Conservation (phyloP, 2,329 filamentous ascomycete species). For the Trichoderma sp. region DNA sequence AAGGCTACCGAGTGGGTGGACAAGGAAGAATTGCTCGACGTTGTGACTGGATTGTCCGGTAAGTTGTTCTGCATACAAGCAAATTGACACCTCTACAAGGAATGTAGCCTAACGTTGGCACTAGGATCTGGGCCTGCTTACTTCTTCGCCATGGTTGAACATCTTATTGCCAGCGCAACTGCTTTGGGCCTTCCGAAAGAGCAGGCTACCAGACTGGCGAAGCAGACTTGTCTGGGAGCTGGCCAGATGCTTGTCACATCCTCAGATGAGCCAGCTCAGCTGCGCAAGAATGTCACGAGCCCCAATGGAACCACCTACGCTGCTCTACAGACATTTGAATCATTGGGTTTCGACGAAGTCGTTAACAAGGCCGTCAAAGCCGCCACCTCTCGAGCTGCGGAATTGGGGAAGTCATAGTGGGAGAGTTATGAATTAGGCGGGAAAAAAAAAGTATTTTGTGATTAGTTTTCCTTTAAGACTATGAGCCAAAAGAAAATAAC, state of each 20-base stretch:
- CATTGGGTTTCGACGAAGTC: conserved; percentile 40
- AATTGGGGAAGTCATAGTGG: conserved; percentile 37
- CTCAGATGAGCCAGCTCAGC: conserved; percentile 43
- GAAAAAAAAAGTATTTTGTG: background rate
- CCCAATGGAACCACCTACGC: conserved; percentile 51
- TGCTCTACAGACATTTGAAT: conserved; percentile 47
- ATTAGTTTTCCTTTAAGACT: background rate
- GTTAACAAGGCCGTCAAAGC: conserved; percentile 48
- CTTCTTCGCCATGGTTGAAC: conserved; percentile 53
- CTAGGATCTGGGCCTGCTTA: conserved; percentile 50
- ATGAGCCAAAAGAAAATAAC: background rate
- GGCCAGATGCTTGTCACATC: conserved; percentile 50
- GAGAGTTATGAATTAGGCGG: background rate
- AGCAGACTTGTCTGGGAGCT: conserved; percentile 50
- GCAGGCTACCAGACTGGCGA: conserved; percentile 48
- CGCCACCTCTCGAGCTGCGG: conserved; percentile 40
- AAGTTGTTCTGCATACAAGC: conserved; percentile 20
- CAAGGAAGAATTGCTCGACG: conserved; percentile 47
- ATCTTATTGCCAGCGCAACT: conserved; percentile 44
- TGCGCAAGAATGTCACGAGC: conserved; percentile 51
- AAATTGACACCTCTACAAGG: background rate
- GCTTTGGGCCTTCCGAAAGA: conserved; percentile 45
- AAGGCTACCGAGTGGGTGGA: conserved; percentile 50
- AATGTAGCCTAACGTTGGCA: background rate
- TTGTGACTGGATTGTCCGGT: conserved; percentile 50